Conservation (phyloP, 768 basidiomycete species). For the Bullera alba region DNA sequence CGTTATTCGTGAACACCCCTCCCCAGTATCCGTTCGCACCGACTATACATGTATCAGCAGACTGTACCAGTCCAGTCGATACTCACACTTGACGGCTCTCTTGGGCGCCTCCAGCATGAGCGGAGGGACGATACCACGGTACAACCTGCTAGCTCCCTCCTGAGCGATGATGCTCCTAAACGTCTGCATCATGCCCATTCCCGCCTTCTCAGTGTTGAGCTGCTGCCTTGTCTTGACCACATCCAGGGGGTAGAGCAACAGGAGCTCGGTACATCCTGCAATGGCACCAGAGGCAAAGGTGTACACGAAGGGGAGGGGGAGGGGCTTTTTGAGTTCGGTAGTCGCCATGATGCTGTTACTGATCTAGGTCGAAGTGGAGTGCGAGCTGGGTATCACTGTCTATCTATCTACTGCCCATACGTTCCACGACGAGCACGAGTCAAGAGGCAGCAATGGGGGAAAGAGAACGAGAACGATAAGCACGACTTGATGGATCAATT, state of each 20-base stretch:
- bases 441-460: too few species aligned
- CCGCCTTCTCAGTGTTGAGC: slow-evolving; percentile 73
- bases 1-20: slow-evolving; percentile 50
- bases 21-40: slow-evolving; percentile 69
- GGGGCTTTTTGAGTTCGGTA: slow-evolving; percentile 21
- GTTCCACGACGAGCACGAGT: too few species aligned
- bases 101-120: slow-evolving; percentile 94
- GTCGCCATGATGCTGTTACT: too few species aligned
- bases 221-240: slow-evolving; percentile 99
- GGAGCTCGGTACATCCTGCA: slow-evolving; percentile 53
- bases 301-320: slow-evolving; percentile 50
- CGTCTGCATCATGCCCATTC: slow-evolving; percentile 71
- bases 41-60: slow-evolving; percentile 16
- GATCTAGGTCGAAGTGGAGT: too few species aligned
- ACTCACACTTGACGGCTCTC: slow-evolving; percentile 75
- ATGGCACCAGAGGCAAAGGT: slow-evolving; percentile 95
- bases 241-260: slow-evolving; percentile 56
- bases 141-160: slow-evolving; percentile 69
- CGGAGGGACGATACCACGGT: slow-evolving; percentile 93
- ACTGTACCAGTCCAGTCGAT: not conserved
- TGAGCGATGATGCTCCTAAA: slow-evolving; percentile 74
- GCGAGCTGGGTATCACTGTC: too few species aligned
- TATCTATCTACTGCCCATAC: too few species aligned
- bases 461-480: too few species aligned
- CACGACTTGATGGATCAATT: too few species aligned